Evolutionary conservation across 2,329 filamentous ascomycete genomes (phyloP).

Genomic region (Rosellinia necatrix): DNA sequence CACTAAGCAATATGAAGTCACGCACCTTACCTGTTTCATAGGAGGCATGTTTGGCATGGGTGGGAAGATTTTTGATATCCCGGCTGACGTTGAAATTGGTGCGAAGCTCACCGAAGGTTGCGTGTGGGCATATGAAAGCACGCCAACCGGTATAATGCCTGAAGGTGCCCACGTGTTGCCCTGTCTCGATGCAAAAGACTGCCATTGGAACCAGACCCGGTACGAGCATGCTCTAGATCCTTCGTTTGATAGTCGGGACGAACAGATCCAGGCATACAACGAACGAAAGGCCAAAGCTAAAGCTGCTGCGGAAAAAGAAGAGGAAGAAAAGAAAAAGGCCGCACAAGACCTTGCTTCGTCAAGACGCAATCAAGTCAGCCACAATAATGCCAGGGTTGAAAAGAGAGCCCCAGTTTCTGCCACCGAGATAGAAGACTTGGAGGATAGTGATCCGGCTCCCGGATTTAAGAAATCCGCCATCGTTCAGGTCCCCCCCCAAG

Average conservation of each 20-base stretch:
- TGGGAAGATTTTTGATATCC: constrained; percentile 63
- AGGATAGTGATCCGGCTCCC: constrained; percentile 27
- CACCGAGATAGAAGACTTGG: constrained; percentile 5
- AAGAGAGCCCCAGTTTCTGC: constrained; percentile 32
- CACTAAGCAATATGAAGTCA: constrained; percentile 61
- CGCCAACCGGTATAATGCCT: constrained; percentile 67
- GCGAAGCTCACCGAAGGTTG: constrained; percentile 70
- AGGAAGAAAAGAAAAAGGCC: constrained; percentile 34
- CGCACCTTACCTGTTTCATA: constrained; percentile 69
- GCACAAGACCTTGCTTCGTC: neutral
- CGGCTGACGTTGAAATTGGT: constrained; percentile 65
- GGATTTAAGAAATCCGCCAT: constrained; percentile 8
- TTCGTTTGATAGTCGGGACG: constrained; percentile 47
- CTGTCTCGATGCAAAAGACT: constrained; percentile 53
- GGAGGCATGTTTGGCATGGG: constrained; percentile 73
- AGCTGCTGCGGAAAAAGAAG: constrained; percentile 36
- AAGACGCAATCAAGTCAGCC: constrained; percentile 9
- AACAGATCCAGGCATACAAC: constrained; percentile 38
- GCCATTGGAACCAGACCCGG: constrained; percentile 57
- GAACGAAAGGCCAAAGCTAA: constrained; percentile 43
- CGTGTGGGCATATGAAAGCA: constrained; percentile 70
- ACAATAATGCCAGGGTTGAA: constrained; percentile 16
- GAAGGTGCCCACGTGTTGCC: constrained; percentile 56
- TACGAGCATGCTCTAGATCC: constrained; percentile 58
- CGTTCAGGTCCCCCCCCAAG: constrained; percentile 37